Base-by-base conservation (phyloP, 2,329 filamentous ascomycete genomes). In the Fusarium compactum region DNA sequence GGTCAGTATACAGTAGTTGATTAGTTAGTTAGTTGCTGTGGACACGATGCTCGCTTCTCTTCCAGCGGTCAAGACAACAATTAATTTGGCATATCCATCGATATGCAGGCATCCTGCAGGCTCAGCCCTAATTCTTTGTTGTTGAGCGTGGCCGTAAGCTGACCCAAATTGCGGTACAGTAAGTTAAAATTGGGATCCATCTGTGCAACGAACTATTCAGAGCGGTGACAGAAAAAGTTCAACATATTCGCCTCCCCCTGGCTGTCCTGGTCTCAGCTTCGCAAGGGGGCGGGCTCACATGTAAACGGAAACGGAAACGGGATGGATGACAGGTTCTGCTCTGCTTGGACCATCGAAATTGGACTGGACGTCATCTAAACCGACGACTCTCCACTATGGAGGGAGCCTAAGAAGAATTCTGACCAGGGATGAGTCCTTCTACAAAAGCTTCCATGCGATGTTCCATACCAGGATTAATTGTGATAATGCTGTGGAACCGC, bases 311-410 rank as follows among this genome's bases (percentile, higher is more conserved):
- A 40, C 46, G 57, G 58, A 43, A 41, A 34, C 30, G 48, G 48
- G 32, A 40, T 25, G 48, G 48, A 52, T 20, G 30, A 22, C 38
- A 60, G 72, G 61, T 60, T 65, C 62, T 47, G 61, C 46, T 74
- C 69, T n/a, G 34, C 34, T 70, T 67, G 62, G 47, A 65, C 47
- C 58, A 63, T 58, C 60, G 73, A 75, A 75, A 75, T 75, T 75
- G 64, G 71, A 73, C 72, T 75, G 64, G 71, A 73, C 72, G 73
- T 75, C 71, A 75, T 75, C 71, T 65, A 75, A 71, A 58, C 66
- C 10, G 62, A 58, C 29, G 12, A 24, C 50, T 71, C 65, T 58
- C 62, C 73, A 74, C 74, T 44, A 59, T 12, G 50, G 63, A 65
- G 51, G 60, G 63, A 65, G 62, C 54, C 55, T 66, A 60, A 45